Evolutionary conservation across 148 eudicot genomes (phyloP).

Genomic region (Fallopia convolvulus): DNA sequence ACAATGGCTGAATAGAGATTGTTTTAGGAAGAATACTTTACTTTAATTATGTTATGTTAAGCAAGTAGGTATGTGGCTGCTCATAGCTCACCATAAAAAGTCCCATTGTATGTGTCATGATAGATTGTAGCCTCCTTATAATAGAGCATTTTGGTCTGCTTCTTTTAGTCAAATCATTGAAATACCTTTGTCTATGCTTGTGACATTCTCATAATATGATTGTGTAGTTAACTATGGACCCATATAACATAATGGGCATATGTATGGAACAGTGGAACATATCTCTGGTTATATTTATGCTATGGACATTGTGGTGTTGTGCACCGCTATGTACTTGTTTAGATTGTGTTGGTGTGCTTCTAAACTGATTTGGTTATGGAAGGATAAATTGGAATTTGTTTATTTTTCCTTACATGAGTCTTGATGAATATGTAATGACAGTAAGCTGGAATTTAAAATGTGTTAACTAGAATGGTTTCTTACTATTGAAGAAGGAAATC

Average conservation of each 20-base stretch:
- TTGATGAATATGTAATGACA: background rate
- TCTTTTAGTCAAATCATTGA: background rate
- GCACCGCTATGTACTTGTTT: background rate
- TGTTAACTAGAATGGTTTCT: background rate
- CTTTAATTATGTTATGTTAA: background rate
- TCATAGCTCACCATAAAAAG: no score
- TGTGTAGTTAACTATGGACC: background rate
- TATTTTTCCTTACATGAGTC: background rate
- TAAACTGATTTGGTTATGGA: background rate
- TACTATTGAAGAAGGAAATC: no score
- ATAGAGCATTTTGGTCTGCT: background rate
- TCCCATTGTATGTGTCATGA: no score
- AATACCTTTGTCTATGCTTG: background rate
- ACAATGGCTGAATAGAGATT: background rate
- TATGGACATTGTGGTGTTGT: background rate
- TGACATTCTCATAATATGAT: background rate
- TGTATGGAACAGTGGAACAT: background rate
- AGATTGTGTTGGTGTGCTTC: background rate
- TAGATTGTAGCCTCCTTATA: background rate
- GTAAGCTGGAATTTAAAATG: background rate
- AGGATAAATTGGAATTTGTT: background rate
- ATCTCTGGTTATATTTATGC: background rate
- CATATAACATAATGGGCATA: background rate
- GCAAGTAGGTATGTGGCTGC: no score
- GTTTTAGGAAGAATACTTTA: background rate